Evolutionary conservation across 2,329 filamentous ascomycete species (phyloP).

Genomic region (Colletotrichum abscissum): DNA sequence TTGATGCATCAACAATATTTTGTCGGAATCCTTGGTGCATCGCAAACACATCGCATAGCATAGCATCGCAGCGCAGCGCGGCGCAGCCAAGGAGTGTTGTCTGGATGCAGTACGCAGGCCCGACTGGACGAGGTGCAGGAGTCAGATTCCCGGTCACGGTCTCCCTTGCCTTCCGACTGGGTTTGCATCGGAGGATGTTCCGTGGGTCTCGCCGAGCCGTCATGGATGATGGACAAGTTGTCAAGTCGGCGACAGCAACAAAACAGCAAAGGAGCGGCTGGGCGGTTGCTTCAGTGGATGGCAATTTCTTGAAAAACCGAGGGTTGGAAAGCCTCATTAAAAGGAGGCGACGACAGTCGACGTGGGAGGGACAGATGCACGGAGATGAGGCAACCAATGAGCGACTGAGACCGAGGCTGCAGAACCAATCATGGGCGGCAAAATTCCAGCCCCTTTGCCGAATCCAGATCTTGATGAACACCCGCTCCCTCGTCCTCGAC

Average conservation of each 20-base stretch:
- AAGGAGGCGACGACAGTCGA: slow-evolving; percentile 34
- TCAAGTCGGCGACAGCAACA: neutral
- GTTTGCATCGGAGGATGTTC: slow-evolving; percentile 23
- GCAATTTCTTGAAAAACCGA: slow-evolving; percentile 18
- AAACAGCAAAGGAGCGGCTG: neutral
- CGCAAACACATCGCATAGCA: slow-evolving; percentile 20
- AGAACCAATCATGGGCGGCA: slow-evolving; percentile 25
- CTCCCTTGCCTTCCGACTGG: neutral
- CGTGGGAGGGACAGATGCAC: slow-evolving; percentile 14
- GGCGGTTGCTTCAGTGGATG: slow-evolving; percentile 21
- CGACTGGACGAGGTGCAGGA: slow-evolving; percentile 28
- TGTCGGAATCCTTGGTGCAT: neutral
- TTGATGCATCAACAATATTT: slow-evolving; percentile 10
- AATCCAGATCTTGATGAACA: slow-evolving; percentile 26
- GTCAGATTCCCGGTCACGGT: slow-evolving; percentile 29
- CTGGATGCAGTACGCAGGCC: slow-evolving; percentile 13
- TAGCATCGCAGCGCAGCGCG: neutral
- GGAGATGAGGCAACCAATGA: slow-evolving; percentile 35
- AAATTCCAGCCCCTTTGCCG: slow-evolving; percentile 29
- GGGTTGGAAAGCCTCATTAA: slow-evolving; percentile 30
- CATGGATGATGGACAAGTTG: slow-evolving; percentile 9
- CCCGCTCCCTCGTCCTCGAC: neutral
- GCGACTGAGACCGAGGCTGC: neutral
- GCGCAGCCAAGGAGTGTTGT: slow-evolving; percentile 9
- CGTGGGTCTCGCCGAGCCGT: slow-evolving; percentile 11